These are phyloP conservation scores for Wickerhamomyces rabaulensis DNA, from an alignment of 805 yeast species.

Conservation along the genomic window DNA sequence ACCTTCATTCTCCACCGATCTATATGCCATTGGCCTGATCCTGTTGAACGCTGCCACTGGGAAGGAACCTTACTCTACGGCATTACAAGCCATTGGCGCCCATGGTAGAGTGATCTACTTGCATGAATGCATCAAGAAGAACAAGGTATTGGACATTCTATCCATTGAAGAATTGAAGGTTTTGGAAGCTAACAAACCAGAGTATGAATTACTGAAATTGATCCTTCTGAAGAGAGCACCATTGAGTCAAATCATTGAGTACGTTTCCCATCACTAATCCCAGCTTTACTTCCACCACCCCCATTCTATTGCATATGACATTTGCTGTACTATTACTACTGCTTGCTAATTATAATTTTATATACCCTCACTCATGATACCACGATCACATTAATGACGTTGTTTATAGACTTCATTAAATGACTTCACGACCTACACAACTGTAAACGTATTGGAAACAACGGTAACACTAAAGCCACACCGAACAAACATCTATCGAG, in stretches of 20 bases:
- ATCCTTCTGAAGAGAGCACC: slow-evolving; percentile 26
- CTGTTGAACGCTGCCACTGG: slow-evolving; percentile 42
- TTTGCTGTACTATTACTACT: neutral
- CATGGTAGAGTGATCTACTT: slow-evolving; percentile 26
- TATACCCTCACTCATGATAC: neutral
- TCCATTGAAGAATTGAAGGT: slow-evolving; percentile 21
- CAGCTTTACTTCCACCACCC: too few species aligned
- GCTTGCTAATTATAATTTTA: too few species aligned
- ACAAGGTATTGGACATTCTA: slow-evolving; percentile 28
- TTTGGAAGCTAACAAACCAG: slow-evolving; percentile 16
- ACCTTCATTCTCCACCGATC: slow-evolving; percentile 36
- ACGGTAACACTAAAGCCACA: too few species aligned
- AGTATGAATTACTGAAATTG: slow-evolving; percentile 20
- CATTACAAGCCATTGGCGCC: slow-evolving; percentile 4
- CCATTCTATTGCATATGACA: neutral
- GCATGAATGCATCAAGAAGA: slow-evolving; percentile 28
- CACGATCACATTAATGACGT: too few species aligned
- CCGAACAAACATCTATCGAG: too few species aligned
- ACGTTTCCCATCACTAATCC: neutral
- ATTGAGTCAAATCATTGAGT: slow-evolving; percentile 16
- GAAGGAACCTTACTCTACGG: slow-evolving; percentile 33
- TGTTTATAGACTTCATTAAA: neutral
- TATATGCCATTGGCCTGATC: slow-evolving; percentile 42
- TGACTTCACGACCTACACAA: too few species aligned
- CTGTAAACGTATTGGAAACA: too few species aligned